Evolutionary conservation across 352 stramenopile genomes (phyloP), one percentile per base, ranked within the genome.

Genomic region (Blastocystis sp.): DNA sequence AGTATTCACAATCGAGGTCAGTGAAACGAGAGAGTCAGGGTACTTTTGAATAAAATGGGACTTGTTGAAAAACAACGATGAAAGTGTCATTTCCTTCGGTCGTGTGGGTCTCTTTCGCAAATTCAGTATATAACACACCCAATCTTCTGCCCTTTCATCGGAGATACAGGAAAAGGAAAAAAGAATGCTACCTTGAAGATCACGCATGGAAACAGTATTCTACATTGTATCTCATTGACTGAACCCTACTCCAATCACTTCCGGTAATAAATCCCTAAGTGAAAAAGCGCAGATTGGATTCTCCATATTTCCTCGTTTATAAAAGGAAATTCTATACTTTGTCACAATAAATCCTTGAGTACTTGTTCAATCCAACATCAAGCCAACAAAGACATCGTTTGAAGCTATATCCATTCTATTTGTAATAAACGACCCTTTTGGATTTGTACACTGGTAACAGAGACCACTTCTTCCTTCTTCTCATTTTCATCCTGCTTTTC

Each of bases 61-160:
- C 11, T 21, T 54, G 5, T 77, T 49, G n/a, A 7, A 24, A 21
- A 77, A 49, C 12, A 77, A 29, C 37, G 9, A 16, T 19, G 29
- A 35, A 56, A 77, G 24, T 3, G 65, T 58, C 9, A 49, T 52
- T 49, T 21, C n/a, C 12, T 49, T 32, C 21, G 14, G n/a, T 12
- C 32, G 16, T 49, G 29, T 29, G 21, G 19, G 54, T 77, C 56
- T 77, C 65, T 32, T 77, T 51, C 29, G 11, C 16, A 46, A 46
- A 46, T 49, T 32, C 35, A 77, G 65, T 54, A 77, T 51, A 19
- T 16, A 21, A 16, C 27, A 52, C 21, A 77, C 11, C 65, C 65
- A 77, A 2, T 56, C 65, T 49, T 77, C 65, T 77, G 65, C 65
- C 37, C 19, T 49, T 49, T 77, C 65, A 14, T 54, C 65, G 2